A percentile compares a stretch with the other conserved stretches of the same genome.
phyloP scores from a whole-genome alignment of 1,284 basidiomycete species.

The Heterobasidion occidentale region DNA sequence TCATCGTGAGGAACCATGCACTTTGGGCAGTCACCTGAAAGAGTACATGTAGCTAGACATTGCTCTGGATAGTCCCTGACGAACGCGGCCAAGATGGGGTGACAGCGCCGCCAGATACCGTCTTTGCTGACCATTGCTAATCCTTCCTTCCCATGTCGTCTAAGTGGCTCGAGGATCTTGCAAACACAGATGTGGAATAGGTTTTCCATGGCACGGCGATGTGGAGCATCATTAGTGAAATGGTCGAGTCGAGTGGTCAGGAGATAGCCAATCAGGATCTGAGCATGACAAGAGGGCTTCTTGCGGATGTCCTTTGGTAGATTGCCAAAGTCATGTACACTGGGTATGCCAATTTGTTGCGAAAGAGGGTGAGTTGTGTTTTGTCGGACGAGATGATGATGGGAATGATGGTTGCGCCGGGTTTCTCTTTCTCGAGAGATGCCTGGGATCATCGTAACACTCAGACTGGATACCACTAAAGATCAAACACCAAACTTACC shows the following conservation, averaged over 20 bases:
- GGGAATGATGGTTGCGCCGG: constrained; percentile 30
- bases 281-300: constrained; percentile 24
- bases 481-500: neutral
- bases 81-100: constrained; percentile 19
- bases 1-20: constrained; percentile 6
- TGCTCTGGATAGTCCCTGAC: constrained; percentile 22
- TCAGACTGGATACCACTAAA: neutral
- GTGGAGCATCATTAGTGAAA: constrained; percentile 20
- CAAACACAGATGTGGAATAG: constrained; percentile 29
- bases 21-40: constrained; percentile 14
- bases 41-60: constrained; percentile 13
- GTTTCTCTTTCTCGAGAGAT: constrained; percentile 17
- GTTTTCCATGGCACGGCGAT: constrained; percentile 21
- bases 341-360: constrained; percentile 27
- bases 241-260: constrained; percentile 24
- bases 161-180: constrained; percentile 20
- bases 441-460: constrained; percentile 11
- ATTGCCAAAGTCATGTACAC: constrained; percentile 34
- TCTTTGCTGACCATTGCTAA: constrained; percentile 16
- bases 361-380: constrained; percentile 23
- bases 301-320: constrained; percentile 31
- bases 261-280: constrained; percentile 31
- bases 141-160: constrained; percentile 18
- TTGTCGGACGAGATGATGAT: constrained; percentile 33
- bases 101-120: constrained; percentile 14